These are phyloP conservation scores for Vigna nakashimae DNA, from an alignment of 306 rosid species.

Conservation along the genomic window DNA sequence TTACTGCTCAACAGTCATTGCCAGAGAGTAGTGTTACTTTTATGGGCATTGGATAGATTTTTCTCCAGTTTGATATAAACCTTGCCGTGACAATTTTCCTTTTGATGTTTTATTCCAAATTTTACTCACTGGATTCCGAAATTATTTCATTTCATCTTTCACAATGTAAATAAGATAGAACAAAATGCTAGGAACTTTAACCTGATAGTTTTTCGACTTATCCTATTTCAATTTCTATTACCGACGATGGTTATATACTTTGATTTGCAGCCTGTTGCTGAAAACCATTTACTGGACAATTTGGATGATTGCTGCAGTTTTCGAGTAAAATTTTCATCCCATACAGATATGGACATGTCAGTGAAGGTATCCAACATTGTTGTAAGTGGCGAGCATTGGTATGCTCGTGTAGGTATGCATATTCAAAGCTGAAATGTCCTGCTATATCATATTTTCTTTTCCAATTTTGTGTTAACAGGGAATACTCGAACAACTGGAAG, in stretches of 20 bases:
- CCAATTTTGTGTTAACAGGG: conserved; percentile 60
- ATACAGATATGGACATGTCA: conserved; percentile 57
- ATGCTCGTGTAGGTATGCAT: conserved; percentile 33
- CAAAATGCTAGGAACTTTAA: conserved; percentile 1
- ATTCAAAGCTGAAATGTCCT: conserved; percentile 29
- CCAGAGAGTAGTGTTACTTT: background rate
- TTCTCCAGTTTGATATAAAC: background rate
- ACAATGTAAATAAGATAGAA: background rate
- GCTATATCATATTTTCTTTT: background rate
- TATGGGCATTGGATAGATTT: background rate
- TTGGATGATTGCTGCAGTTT: conserved; percentile 60
- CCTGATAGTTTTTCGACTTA: background rate
- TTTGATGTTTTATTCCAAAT: background rate
- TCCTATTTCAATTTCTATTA: background rate
- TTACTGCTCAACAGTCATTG: background rate
- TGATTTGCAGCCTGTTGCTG: conserved; percentile 64
- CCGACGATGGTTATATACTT: conserved; percentile 31
- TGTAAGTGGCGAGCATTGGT: conserved; percentile 39
- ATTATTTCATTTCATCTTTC: background rate
- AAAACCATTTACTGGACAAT: conserved; percentile 42
- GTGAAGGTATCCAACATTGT: conserved; percentile 66
- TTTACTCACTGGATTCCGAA: background rate
- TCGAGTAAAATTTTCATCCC: conserved; percentile 65
- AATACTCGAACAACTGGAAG: conserved; percentile 67
- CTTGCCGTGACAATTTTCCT: background rate